Evolutionary conservation across 768 basidiomycete genomes (phyloP).

Genomic region (Strobilomyces dryophilus): DNA sequence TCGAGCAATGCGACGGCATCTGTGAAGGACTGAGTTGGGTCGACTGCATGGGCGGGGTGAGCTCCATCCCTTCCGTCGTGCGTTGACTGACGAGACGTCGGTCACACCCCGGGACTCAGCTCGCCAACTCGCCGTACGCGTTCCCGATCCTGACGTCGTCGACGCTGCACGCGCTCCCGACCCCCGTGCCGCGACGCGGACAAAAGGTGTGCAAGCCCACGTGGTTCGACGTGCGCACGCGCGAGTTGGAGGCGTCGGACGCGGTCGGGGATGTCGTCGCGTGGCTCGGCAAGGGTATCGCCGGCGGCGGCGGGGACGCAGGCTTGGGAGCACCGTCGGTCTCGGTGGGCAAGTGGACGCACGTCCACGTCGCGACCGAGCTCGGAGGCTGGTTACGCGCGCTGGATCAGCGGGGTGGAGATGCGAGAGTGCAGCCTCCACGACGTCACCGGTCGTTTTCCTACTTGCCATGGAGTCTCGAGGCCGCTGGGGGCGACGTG

Average conservation of each 20-base stretch:
- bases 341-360: slow-evolving; percentile 45
- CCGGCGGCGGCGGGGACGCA: slow-evolving; percentile 10
- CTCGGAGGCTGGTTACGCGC: slow-evolving; percentile 58
- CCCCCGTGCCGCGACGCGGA: slow-evolving; percentile 70
- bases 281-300: slow-evolving; percentile 51
- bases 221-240: slow-evolving; percentile 65
- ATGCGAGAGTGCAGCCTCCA: slow-evolving; percentile 7
- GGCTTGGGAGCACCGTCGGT: slow-evolving; percentile 1
- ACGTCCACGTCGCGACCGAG: slow-evolving; percentile 48
- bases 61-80: slow-evolving; percentile 11
- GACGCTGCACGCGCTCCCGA: slow-evolving; percentile 81
- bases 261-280: slow-evolving; percentile 48
- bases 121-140: slow-evolving; percentile 69
- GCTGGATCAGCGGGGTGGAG: slow-evolving; percentile 26
- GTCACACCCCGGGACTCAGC: slow-evolving; percentile 42
- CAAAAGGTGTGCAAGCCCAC: slow-evolving; percentile 88
- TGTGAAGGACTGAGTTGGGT: slow-evolving; percentile 75
- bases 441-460: slow-evolving; percentile 50
- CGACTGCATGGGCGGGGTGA: slow-evolving; percentile 62
- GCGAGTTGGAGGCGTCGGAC: slow-evolving; percentile 57
- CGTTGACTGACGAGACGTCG: background rate
- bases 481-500: slow-evolving; percentile 16
- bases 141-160: slow-evolving; percentile 83
- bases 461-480: slow-evolving; percentile 41
- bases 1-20: slow-evolving; percentile 69